Evolutionary conservation across 768 basidiomycete genomes (phyloP).

Genomic region (Mrakia blollopis): DNA sequence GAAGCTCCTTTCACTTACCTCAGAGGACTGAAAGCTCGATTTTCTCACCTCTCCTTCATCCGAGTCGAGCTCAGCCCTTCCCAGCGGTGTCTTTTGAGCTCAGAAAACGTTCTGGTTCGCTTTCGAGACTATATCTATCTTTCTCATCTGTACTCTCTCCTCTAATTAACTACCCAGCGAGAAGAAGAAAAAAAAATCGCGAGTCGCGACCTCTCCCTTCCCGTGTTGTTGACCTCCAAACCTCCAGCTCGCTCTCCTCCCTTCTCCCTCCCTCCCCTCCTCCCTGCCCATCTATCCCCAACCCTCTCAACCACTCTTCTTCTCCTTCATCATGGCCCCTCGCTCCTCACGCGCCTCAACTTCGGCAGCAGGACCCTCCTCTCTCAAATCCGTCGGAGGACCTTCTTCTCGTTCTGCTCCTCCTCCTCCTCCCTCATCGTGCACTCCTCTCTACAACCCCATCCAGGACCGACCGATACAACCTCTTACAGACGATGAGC

Average conservation of each 20-base stretch:
- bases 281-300: not conserved
- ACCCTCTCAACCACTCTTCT: not conserved
- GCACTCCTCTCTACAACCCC: not conserved
- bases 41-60: no score
- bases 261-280: not conserved
- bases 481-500: conserved; percentile 21
- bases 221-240: not conserved
- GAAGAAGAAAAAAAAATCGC: not conserved
- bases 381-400: not conserved
- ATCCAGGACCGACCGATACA: conserved; percentile 10
- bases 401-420: not conserved
- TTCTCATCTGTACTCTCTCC: no score
- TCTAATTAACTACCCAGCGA: no score
- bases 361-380: not conserved
- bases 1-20: no score
- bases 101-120: no score
- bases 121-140: no score
- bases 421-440: not conserved
- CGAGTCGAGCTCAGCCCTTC: no score
- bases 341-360: not conserved
- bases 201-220: not conserved
- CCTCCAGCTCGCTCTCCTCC: not conserved
- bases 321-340: not conserved
- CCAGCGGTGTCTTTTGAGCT: no score
- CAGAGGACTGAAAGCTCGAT: no score